Evolutionary conservation across 2,329 filamentous ascomycete species (phyloP).

Genomic region (Aspergillus ochraceus): DNA sequence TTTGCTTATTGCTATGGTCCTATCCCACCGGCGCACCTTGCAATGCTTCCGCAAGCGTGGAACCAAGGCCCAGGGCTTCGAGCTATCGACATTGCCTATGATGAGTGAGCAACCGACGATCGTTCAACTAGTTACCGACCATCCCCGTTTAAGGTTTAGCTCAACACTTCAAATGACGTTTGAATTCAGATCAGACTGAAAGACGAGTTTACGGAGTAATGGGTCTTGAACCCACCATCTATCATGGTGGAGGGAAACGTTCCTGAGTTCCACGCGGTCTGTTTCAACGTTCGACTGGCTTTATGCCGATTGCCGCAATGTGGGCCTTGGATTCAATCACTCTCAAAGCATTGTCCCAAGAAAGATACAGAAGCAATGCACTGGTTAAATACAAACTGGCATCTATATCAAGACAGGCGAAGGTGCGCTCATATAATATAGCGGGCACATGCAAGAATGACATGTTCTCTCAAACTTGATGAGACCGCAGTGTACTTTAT

Average conservation of each 20-base stretch:
- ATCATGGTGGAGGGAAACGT: neutral
- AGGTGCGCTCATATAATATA: neutral
- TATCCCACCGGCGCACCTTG: neutral
- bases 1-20: neutral
- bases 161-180: conserved; percentile 6
- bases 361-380: neutral
- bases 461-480: neutral
- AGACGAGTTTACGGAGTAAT: neutral
- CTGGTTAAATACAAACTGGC: neutral
- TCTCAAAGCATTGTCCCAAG: neutral
- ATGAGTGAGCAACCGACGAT: conserved; percentile 5
- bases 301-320: neutral
- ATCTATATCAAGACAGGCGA: neutral
- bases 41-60: neutral
- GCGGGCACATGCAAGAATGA: neutral
- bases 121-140: conserved; percentile 5
- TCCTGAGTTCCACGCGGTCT: neutral
- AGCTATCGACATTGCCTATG: neutral
- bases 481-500: neutral
- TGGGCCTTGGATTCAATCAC: neutral
- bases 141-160: conserved; percentile 8
- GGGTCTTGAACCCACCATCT: neutral
- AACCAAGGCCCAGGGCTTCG: neutral
- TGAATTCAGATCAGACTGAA: neutral
- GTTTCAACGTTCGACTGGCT: neutral